Base-by-base conservation (phyloP, 2,329 filamentous ascomycete species). In the Colletotrichum abscissum region DNA sequence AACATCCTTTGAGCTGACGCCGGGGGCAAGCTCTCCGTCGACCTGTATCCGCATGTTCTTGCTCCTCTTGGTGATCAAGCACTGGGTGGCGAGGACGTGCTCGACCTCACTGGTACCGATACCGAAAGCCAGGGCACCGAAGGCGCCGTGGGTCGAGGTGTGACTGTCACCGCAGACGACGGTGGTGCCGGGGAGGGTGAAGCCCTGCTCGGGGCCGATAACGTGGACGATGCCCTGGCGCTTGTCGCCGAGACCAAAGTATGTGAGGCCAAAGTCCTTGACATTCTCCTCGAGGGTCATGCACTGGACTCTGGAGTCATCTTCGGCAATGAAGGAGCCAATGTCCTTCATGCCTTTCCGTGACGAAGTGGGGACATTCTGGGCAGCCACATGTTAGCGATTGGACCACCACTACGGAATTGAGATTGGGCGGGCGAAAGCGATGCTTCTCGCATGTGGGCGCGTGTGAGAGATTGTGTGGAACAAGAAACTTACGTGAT, bases 31-130 rank as follows among this genome's bases (percentile, higher is more conserved):
- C 83, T 96, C 92, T 67, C 97, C 97, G 77, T 98, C 94, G 74
- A 98, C 94, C 84, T 98, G 94, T 79, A 99, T 93, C 80, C 95
- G 93, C 96, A 99, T 98, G 88, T 99, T 98, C 88, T 98, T 98
- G 86, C 95, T 98, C 81, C 95, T 90, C 86, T 95, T 95, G 75
- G 95, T 97, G 82, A 98, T 95, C 77, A 99, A 88, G 73, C 95
- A 98, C 84, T 98, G 97, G 16, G 97, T 98, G 65, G 97, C 97
- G 70, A 99, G 90, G 75, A 99, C 97, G 85, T 99, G 96, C 89
- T 99, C 97, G 77, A 98, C 97, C 86, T 99, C 97, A 82, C 94
- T 97, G 75, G 97, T 99, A 78, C 97, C 97, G 80, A 99, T 99
- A 83, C 97, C 97, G 81, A 98, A 98, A 54, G 97, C 97, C 75